phyloP scores from a whole-genome alignment of 2,329 filamentous ascomycete genomes.

The Talaromyces amestolkiae region DNA sequence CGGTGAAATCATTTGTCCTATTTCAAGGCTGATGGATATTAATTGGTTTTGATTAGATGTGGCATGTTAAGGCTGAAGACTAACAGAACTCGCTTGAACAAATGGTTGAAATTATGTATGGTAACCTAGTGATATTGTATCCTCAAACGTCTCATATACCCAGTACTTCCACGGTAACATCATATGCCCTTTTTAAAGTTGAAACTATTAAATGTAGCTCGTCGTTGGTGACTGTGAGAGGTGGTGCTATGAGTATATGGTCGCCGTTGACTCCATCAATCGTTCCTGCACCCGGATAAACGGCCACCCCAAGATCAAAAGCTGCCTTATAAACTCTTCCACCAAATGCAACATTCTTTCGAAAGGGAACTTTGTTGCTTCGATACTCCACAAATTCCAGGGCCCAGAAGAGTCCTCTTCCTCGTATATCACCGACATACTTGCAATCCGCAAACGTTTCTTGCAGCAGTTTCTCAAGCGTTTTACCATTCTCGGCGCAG shows the following conservation, averaged over 20 bases:
- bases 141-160: neutral
- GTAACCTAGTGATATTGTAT: neutral
- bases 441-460: constrained; percentile 45
- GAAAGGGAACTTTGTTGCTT: constrained; percentile 3
- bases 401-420: constrained; percentile 11
- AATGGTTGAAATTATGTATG: neutral
- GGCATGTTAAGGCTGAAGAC: neutral
- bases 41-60: neutral
- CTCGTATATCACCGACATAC: constrained; percentile 46
- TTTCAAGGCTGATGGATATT: neutral
- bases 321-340: neutral
- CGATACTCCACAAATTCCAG: constrained; percentile 14
- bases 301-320: constrained; percentile 38
- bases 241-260: constrained; percentile 17
- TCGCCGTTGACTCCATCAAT: constrained; percentile 60
- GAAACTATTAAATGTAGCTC: neutral
- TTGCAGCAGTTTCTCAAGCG: constrained; percentile 42
- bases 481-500: constrained; percentile 53
- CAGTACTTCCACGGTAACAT: neutral
- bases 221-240: neutral
- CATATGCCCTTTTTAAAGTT: neutral
- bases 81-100: neutral
- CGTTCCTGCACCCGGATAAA: constrained; percentile 65
- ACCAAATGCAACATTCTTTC: neutral
- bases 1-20: neutral